Evolutionary conservation across 2,329 filamentous ascomycete genomes (phyloP).

Genomic region (Microdochium nivale): DNA sequence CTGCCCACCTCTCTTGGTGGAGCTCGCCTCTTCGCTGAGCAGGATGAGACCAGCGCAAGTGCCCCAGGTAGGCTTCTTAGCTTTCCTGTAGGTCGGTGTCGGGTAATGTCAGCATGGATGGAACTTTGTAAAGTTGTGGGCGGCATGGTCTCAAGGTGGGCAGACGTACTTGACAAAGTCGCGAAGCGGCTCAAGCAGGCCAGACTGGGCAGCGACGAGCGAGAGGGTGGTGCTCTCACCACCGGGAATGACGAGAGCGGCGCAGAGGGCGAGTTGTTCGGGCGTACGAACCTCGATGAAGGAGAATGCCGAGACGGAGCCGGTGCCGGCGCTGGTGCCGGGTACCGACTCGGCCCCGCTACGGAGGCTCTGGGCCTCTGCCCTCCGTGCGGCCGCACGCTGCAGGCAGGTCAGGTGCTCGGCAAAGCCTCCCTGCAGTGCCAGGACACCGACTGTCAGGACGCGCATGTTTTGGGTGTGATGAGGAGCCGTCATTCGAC

Average conservation of each 20-base stretch:
- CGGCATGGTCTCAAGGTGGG: no score
- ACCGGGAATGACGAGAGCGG: slow-evolving; percentile 82
- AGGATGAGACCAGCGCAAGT: slow-evolving; percentile 93
- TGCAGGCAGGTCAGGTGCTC: slow-evolving; percentile 77
- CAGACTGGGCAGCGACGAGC: slow-evolving; percentile 73
- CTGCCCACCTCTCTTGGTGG: slow-evolving; percentile 84
- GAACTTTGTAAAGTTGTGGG: no score
- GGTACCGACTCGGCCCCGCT: slow-evolving; percentile 8
- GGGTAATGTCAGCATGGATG: no score
- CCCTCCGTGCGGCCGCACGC: slow-evolving; percentile 51
- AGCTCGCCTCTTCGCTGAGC: slow-evolving; percentile 78
- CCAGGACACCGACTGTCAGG: slow-evolving; percentile 52
- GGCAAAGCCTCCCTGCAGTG: slow-evolving; percentile 86
- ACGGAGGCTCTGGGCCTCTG: slow-evolving; percentile 10
- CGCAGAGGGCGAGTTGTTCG: slow-evolving; percentile 61
- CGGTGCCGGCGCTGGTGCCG: neutral
- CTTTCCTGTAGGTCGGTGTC: slow-evolving; percentile 38
- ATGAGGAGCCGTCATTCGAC: no score
- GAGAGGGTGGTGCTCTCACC: slow-evolving; percentile 94
- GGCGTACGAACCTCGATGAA: slow-evolving; percentile 77
- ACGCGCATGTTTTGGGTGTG: neutral
- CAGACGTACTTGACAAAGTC: slow-evolving; percentile 80
- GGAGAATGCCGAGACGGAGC: slow-evolving; percentile 23
- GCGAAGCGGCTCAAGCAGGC: slow-evolving; percentile 73
- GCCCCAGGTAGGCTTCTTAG: slow-evolving; percentile 82